Percentiles rank a stretch among this genome's conserved stretches.
Conservation (phyloP, 108 stramenopile genomes). For the Fragilariopsis cylindrus region DNA sequence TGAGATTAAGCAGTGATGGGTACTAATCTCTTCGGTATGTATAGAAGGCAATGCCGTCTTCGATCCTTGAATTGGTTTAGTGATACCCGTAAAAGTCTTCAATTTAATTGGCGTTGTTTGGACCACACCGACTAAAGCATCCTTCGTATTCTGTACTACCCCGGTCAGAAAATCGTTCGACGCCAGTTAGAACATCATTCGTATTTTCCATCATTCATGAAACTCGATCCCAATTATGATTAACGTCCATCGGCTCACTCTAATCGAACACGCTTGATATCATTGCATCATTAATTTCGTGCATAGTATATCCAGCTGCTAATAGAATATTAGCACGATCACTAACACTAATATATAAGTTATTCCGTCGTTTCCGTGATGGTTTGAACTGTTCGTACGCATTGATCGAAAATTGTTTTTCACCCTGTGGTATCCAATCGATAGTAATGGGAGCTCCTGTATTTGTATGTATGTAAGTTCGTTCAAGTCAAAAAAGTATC, state of each 20-base stretch:
- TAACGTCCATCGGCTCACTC: constrained; percentile 14
- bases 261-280: constrained; percentile 14
- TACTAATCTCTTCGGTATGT: too few species aligned
- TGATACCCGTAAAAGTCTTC: too few species aligned
- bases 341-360: constrained; percentile 21
- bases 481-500: neutral
- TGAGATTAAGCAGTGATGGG: too few species aligned
- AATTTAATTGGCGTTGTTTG: neutral
- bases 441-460: constrained; percentile 25
- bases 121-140: neutral
- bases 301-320: constrained; percentile 25
- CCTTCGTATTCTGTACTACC: constrained; percentile 4
- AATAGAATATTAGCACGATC: constrained; percentile 22
- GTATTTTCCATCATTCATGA: constrained; percentile 18
- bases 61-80: too few species aligned
- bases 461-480: constrained; percentile 12
- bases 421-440: constrained; percentile 26
- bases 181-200: constrained; percentile 3
- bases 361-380: constrained; percentile 17
- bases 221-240: constrained; percentile 20
- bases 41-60: too few species aligned
- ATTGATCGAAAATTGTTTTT: constrained; percentile 1
- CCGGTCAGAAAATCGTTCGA: constrained; percentile 5
- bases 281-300: constrained; percentile 26
- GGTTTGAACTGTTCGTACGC: constrained; percentile 25